A percentile compares a stretch with the other conserved stretches of the same genome.
Evolutionary conservation across 768 basidiomycete species (phyloP).

Genomic region (Mycena vulgaris): DNA sequence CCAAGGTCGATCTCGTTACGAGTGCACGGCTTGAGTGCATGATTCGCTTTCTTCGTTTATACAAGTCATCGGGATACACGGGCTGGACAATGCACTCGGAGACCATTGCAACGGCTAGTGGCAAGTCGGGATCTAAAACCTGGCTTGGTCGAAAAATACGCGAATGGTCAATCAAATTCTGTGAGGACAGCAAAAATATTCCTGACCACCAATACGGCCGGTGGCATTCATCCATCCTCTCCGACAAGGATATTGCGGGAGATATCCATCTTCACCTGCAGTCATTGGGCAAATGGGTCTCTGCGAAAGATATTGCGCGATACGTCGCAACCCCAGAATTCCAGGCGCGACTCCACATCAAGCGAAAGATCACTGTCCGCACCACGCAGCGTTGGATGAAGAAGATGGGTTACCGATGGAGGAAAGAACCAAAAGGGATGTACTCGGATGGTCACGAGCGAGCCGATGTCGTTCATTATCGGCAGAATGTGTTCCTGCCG

Average conservation of each 20-base stretch:
- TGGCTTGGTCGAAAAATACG: constrained; percentile 6
- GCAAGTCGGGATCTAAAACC: not conserved
- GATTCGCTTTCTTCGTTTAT: constrained; percentile 7
- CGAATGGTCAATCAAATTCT: constrained; percentile 6
- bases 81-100: constrained; percentile 10
- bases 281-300: constrained; percentile 35
- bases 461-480: constrained; percentile 8
- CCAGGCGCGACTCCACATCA: constrained; percentile 31
- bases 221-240: constrained; percentile 14
- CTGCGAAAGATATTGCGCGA: constrained; percentile 33
- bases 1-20: not conserved
- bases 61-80: not conserved
- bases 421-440: too few species aligned
- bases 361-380: constrained; percentile 33
- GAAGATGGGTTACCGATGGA: constrained; percentile 15
- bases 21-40: not conserved
- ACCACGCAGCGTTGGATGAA: constrained; percentile 9
- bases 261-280: constrained; percentile 38
- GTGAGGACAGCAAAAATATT: constrained; percentile 4
- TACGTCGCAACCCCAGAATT: constrained; percentile 28
- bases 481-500: constrained; percentile 40
- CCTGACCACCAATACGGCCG: not conserved
- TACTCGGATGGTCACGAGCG: not conserved
- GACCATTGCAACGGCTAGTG: not conserved
- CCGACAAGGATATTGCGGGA: constrained; percentile 31